These are phyloP conservation scores for Beta vulgaris DNA, from an alignment of 148 eudicot species.

Conservation along the genomic window DNA sequence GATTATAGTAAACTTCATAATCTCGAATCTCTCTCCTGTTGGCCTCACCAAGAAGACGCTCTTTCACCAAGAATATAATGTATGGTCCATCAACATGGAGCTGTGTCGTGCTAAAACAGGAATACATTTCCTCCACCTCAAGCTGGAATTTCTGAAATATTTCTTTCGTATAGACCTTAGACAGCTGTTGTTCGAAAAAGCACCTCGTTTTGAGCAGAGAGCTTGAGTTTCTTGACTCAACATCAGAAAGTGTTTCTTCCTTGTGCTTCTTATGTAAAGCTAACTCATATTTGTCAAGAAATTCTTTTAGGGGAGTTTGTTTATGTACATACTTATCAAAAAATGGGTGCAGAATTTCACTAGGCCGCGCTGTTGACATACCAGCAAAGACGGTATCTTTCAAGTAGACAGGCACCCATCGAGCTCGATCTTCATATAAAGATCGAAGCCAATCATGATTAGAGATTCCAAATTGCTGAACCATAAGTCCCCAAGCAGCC, in stretches of 20 bases:
- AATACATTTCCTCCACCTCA: conserved; percentile 84
- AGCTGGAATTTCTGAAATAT: conserved; percentile 60
- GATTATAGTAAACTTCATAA: conserved; percentile 63
- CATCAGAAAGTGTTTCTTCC: conserved; percentile 65
- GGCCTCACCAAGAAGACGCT: conserved; percentile 53
- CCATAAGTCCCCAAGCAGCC: conserved; percentile 62
- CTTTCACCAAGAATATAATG: conserved; percentile 62
- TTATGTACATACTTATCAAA: conserved; percentile 68
- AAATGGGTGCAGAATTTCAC: conserved; percentile 44
- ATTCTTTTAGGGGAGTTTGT: conserved; percentile 73
- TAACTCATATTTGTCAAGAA: conserved; percentile 71
- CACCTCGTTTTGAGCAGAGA: conserved; percentile 58
- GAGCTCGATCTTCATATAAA: conserved; percentile 62
- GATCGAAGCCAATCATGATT: conserved; percentile 67
- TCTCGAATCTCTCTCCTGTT: conserved; percentile 58
- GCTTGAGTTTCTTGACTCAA: conserved; percentile 49
- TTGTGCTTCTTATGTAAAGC: conserved; percentile 62
- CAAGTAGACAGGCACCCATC: conserved; percentile 67
- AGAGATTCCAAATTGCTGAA: conserved; percentile 46
- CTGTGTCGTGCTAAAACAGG: conserved; percentile 72
- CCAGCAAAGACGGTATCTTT: conserved; percentile 72
- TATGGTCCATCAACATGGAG: conserved; percentile 56
- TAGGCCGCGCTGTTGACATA: conserved; percentile 46
- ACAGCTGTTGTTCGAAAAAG: conserved; percentile 63
- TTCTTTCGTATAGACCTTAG: conserved; percentile 57